Evolutionary conservation across 2,329 filamentous ascomycete species (phyloP), one percentile per base, ranked within the genome.

Genomic region (Pseudogymnoascus sp.): DNA sequence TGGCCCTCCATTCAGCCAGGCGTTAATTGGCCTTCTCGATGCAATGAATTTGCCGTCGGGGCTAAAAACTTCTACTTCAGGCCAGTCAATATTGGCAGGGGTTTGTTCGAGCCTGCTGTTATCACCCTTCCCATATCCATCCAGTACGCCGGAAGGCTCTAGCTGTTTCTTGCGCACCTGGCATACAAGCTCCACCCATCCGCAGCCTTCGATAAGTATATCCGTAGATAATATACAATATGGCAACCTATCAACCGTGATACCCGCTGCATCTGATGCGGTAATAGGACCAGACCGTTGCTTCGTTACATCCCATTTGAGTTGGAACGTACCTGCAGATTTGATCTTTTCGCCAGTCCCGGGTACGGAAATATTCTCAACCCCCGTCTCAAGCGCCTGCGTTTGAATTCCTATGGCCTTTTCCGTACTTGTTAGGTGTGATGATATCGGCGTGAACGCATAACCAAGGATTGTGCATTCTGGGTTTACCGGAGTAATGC

Each of bases 111-210:
- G 35, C 10, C 64, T 64, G 19, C 69, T 64, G 17, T 42, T 57
- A 4, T 64, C 60, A 42, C 36, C 42, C 11, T 65, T 63, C 38
- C 44, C 47, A 33, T 57, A 13, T 28, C 28, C 40, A 64, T 67
- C 64, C 36, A 59, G 23, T 40, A 69, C 3, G 67, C 69, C 9
- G 76, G 72, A 61, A 74, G 66, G 62, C 65, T 70, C 68, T 11
- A 81, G 75, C 64, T 81, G 78, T 71, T 76, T 82, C 15, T 80
- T 83, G 61, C 93, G 85, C 9, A 96, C 85, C 76, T 99, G 93
- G 2, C 87, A 87, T 0, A 87, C 87, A 42, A 99, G 75, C 76
- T 99, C 95, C 2, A 99, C 83, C 90, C 96, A 99, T 7, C 95
- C 95, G 26, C 92, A 88, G 1, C 95, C 92, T 74, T 97, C 93